Base-by-base conservation (phyloP, 306 rosid species). In the Quercus wislizeni region DNA sequence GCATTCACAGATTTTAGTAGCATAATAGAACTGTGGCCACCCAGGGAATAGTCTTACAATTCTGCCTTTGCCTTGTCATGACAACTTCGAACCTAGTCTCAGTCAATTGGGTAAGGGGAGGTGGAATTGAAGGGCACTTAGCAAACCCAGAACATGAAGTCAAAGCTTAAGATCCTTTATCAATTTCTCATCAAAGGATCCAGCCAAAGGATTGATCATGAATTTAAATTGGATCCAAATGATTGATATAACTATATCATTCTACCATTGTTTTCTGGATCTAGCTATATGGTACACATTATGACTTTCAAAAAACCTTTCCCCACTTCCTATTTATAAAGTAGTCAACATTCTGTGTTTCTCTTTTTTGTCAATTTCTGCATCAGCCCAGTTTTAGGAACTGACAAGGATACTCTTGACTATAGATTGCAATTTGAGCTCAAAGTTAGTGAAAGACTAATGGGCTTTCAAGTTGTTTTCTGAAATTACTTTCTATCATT, bases 91-190 rank as follows among this genome's bases (percentile, higher is more conserved):
- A 58, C 65, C 23, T 21, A 59, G 65, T 21, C 65, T 59, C 65
- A 23, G 65, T 23, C 65, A 59, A 21, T 59, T 59, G 65, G 65
- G 31, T 25, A 20, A 59, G 65, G 65, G 65, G 31, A 21, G 6
- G 30, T 7, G 0, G 25, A 59, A 59, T 59, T 59, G 28, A 59
- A 9, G 31, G 5, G 30, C 15, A 59, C 65, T 25, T 5, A 59
- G 65, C 27, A 58, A 57, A 21, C 68, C 27, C 35, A 27, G 33
- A 62, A 15, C 12, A 5, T 62, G 10, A 62, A 62, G 28, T 62
- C 69, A 62, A 25, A 62, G 33, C 15, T 43, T 72, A 30, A 71
- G 35, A 78, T 38, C 64, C 25, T 54, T 73, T 73, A 14, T 71
- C 2, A 21, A 27, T 51, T 15, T 12, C 31, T 9, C 11, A 23